Conservation (phyloP, 257 asterid genomes). For the Hygrophila difformis region DNA sequence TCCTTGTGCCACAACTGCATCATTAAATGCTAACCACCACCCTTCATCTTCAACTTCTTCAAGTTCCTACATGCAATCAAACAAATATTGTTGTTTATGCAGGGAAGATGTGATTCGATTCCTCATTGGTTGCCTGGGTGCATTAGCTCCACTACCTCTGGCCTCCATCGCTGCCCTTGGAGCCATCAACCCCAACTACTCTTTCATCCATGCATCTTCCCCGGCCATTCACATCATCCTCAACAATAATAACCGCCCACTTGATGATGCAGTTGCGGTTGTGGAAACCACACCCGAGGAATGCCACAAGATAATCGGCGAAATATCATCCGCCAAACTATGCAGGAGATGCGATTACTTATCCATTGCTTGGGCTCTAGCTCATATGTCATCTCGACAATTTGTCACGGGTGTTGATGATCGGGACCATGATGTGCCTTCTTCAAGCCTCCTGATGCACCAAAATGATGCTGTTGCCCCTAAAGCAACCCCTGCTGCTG, state of each 20-base stretch:
- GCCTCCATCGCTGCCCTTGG: conserved; percentile 64
- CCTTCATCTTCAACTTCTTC: conserved; percentile 30
- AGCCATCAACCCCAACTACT: conserved; percentile 61
- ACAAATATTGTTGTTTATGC: conserved; percentile 80
- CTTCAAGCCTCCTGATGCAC: conserved; percentile 30
- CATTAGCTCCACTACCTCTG: conserved; percentile 91
- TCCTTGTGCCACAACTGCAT: conserved; percentile 26
- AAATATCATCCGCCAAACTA: conserved; percentile 72
- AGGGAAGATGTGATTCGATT: conserved; percentile 94
- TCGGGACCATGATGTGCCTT: conserved; percentile 14
- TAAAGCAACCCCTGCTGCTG: conserved; percentile 20
- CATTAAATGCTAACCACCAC: conserved; percentile 21
- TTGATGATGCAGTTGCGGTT: conserved; percentile 86
- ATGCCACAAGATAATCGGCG: conserved; percentile 60
- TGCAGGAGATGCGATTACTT: conserved; percentile 91
- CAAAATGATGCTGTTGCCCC: conserved; percentile 30
- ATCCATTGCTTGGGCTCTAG: conserved; percentile 89
- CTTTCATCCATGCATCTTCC: conserved; percentile 48
- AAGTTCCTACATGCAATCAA: conserved; percentile 13
- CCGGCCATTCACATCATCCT: conserved; percentile 72
- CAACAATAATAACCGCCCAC: conserved; percentile 40
- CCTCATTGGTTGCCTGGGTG: conserved; percentile 93
- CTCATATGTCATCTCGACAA: conserved; percentile 77
- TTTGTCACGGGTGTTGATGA: conserved; percentile 93
- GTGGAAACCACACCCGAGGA: conserved; percentile 60